Conservation (phyloP, 2,329 filamentous ascomycete species). For the Trichoderma aggressivum region DNA sequence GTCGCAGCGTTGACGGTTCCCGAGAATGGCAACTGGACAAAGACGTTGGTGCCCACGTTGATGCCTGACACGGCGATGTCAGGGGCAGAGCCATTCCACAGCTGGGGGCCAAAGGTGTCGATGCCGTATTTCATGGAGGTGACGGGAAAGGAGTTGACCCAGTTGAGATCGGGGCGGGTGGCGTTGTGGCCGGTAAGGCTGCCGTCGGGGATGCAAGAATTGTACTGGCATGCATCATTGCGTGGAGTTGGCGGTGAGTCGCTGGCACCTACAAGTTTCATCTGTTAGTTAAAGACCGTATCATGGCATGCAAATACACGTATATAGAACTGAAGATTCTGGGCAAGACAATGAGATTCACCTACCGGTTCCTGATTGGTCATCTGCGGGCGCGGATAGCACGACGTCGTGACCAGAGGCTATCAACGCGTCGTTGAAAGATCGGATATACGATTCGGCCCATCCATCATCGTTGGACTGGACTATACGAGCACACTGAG, state of each 20-base stretch:
- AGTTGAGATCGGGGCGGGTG: constrained; percentile 59
- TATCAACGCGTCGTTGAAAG: constrained; percentile 54
- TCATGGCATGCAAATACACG: neutral
- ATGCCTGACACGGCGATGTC: constrained; percentile 65
- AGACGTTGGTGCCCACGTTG: constrained; percentile 59
- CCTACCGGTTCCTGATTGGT: constrained; percentile 60
- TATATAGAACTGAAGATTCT: neutral
- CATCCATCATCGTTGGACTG: constrained; percentile 72
- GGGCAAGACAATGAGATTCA: neutral
- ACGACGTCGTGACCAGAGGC: constrained; percentile 58
- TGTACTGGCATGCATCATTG: constrained; percentile 54
- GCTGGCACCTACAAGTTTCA: constrained; percentile 45
- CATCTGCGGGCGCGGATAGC: constrained; percentile 63
- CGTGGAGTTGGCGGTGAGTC: constrained; percentile 45
- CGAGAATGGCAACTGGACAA: constrained; percentile 53
- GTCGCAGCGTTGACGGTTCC: constrained; percentile 65
- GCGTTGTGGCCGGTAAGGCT: constrained; percentile 57
- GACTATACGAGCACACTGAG: constrained; percentile 50
- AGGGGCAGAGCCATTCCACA: constrained; percentile 40
- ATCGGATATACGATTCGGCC: constrained; percentile 65
- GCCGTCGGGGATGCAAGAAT: constrained; percentile 57
- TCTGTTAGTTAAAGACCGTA: neutral
- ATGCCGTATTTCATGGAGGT: constrained; percentile 31
- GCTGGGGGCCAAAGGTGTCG: neutral
- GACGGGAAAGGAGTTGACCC: constrained; percentile 68